phyloP scores from a whole-genome alignment of 495 filamentous ascomycete genomes.

The Podospora pseudoanserina region DNA sequence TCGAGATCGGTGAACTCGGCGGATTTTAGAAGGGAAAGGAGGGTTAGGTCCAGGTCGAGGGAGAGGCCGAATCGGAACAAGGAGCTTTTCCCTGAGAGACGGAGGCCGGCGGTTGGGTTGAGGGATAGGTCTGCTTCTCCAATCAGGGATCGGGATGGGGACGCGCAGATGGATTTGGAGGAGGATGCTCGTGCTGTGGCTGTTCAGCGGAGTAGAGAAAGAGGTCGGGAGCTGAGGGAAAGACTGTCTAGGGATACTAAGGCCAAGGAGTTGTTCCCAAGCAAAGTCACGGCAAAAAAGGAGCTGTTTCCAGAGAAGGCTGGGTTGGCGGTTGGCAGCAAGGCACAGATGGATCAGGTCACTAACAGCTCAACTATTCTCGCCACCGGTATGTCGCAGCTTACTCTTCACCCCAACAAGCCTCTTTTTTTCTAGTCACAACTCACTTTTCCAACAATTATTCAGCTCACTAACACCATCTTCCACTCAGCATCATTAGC shows the following conservation, averaged over 20 bases:
- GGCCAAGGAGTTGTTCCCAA: slow-evolving; percentile 66
- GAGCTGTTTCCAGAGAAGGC: slow-evolving; percentile 69
- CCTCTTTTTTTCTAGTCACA: slow-evolving; percentile 10
- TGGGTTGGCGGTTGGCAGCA: slow-evolving; percentile 20
- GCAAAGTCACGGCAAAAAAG: slow-evolving; percentile 48
- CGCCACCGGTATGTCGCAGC: slow-evolving; percentile 35
- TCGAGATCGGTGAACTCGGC: slow-evolving; percentile 36
- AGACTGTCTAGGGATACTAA: slow-evolving; percentile 34
- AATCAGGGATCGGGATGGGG: slow-evolving; percentile 57
- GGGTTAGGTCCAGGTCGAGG: slow-evolving; percentile 25
- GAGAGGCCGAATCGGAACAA: slow-evolving; percentile 31
- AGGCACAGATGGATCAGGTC: slow-evolving; percentile 41
- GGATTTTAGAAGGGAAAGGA: slow-evolving; percentile 24
- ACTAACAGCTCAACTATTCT: slow-evolving; percentile 41
- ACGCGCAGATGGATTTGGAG: slow-evolving; percentile 45
- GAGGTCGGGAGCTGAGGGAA: slow-evolving; percentile 46
- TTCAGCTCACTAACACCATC: slow-evolving; percentile 24
- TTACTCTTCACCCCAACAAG: slow-evolving; percentile 13
- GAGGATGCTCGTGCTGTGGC: slow-evolving; percentile 29
- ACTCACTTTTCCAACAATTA: slow-evolving; percentile 2
- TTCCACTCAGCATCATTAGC: slow-evolving; percentile 32
- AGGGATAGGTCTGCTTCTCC: slow-evolving; percentile 71
- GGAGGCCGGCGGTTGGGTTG: slow-evolving; percentile 37
- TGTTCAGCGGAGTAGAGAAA: slow-evolving; percentile 41
- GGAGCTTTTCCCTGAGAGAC: slow-evolving; percentile 52